phyloP scores from a whole-genome alignment of 1,139 yeast genomes.

The Lodderomyces margitis region DNA sequence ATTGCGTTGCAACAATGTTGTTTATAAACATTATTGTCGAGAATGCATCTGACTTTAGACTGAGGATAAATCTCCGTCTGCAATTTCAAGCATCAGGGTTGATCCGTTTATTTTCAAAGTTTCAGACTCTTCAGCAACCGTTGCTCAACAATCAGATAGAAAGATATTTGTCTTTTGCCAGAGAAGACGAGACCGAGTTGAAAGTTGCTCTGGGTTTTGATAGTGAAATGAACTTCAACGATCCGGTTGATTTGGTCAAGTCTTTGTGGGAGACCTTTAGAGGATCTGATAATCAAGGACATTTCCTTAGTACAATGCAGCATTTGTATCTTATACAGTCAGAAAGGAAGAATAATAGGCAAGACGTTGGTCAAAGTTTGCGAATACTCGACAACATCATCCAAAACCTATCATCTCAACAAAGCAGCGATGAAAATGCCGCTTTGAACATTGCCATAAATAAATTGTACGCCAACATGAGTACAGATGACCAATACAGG shows the following conservation, averaged over 20 bases:
- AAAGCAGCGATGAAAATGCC: constrained; percentile 66
- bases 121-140: constrained; percentile 62
- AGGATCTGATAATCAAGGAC: constrained; percentile 70
- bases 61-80: constrained; percentile 73
- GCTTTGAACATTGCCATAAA: constrained; percentile 85
- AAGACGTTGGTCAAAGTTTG: constrained; percentile 62
- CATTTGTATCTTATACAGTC: constrained; percentile 74
- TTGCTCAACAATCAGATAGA: constrained; percentile 64
- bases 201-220: constrained; percentile 59
- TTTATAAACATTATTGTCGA: constrained; percentile 71
- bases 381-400: constrained; percentile 81
- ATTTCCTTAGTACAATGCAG: constrained; percentile 75
- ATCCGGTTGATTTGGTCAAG: constrained; percentile 70
- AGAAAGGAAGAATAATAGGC: constrained; percentile 49
- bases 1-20: constrained; percentile 74
- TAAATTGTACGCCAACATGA: constrained; percentile 70
- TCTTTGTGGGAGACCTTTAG: constrained; percentile 71
- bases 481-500: constrained; percentile 87
- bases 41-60: constrained; percentile 62
- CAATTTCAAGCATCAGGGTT: constrained; percentile 79
- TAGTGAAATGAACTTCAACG: constrained; percentile 61
- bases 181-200: constrained; percentile 68
- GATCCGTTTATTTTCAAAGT: constrained; percentile 56
- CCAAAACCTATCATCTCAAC: constrained; percentile 71
- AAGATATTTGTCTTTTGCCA: constrained; percentile 63